These are phyloP conservation scores for Saturnispora besseyi DNA, from an alignment of 805 yeast genomes.

Conservation along the genomic window DNA sequence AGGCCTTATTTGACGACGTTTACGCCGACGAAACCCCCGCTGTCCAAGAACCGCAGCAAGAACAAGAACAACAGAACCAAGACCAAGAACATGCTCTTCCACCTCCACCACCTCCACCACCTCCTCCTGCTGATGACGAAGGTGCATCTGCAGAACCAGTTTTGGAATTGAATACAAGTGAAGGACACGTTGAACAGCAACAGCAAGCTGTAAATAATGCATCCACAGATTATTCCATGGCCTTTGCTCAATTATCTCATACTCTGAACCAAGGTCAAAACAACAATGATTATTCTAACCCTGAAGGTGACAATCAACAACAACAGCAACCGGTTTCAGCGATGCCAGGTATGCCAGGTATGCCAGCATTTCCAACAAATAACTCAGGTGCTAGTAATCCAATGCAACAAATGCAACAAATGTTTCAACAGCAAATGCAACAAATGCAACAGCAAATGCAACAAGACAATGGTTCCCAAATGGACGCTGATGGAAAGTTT, in stretches of 20 bases:
- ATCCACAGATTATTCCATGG: neutral
- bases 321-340: constrained; percentile 8
- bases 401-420: constrained; percentile 12
- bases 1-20: constrained; percentile 88
- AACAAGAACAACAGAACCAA: constrained; percentile 4
- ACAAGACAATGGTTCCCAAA: constrained; percentile 5
- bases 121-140: constrained; percentile 1
- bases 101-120: constrained; percentile 5
- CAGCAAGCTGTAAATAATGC: constrained; percentile 6
- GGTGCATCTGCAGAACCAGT: neutral
- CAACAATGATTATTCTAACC: neutral
- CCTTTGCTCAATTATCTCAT: constrained; percentile 4
- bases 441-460: constrained; percentile 16
- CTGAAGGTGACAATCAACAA: neutral
- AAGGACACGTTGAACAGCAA: constrained; percentile 1
- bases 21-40: constrained; percentile 34
- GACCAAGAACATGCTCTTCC: neutral
- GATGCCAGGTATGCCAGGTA: neutral
- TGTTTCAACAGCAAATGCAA: constrained; percentile 18
- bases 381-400: constrained; percentile 6
- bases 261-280: neutral
- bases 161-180: neutral
- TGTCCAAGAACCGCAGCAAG: constrained; percentile 10
- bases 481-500: constrained; percentile 8
- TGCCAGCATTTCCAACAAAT: constrained; percentile 6